Evolutionary conservation across 495 filamentous ascomycete species (phyloP).

Genomic region (Penicillium bovifimosum): DNA sequence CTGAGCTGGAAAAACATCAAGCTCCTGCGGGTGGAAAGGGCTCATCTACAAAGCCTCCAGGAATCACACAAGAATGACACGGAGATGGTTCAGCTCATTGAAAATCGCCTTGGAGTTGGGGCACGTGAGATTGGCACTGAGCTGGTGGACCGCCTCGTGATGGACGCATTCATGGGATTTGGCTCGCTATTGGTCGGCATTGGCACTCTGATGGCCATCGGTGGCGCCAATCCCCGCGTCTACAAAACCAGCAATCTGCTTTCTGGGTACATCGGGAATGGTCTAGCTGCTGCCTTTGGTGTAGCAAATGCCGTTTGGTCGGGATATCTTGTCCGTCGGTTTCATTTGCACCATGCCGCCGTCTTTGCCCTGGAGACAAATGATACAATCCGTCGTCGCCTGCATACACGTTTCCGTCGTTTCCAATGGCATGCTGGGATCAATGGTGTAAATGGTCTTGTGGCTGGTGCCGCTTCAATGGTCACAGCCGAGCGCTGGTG

Average conservation of each 20-base stretch:
- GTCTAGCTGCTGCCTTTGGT: conserved; percentile 39
- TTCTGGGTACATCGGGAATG: conserved; percentile 47
- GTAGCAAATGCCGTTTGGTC: conserved; percentile 44
- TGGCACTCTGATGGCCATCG: conserved; percentile 48
- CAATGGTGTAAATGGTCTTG: conserved; percentile 38
- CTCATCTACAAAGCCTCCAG: conserved; percentile 19
- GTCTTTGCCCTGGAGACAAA: conserved; percentile 8
- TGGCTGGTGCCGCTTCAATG: conserved; percentile 47
- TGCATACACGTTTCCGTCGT: conserved; percentile 30
- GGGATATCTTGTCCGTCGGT: conserved; percentile 30
- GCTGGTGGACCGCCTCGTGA: conserved; percentile 41
- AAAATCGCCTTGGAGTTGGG: conserved; percentile 34
- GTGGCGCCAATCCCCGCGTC: conserved; percentile 35
- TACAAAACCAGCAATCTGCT: conserved; percentile 43
- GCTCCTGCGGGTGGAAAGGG: conserved; percentile 35
- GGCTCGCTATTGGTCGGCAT: conserved; percentile 44
- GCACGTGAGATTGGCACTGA: conserved; percentile 42
- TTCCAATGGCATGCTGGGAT: conserved; percentile 39
- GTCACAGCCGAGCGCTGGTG: conserved; percentile 45
- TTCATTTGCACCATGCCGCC: conserved; percentile 27
- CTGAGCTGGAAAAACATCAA: conserved; percentile 43
- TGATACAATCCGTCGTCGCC: conserved; percentile 18
- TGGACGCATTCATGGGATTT: conserved; percentile 43
- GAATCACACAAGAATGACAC: conserved; percentile 15
- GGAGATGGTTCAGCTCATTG: conserved; percentile 14